Base-by-base conservation (phyloP, 768 basidiomycete genomes). In the Agrocybe praecox region DNA sequence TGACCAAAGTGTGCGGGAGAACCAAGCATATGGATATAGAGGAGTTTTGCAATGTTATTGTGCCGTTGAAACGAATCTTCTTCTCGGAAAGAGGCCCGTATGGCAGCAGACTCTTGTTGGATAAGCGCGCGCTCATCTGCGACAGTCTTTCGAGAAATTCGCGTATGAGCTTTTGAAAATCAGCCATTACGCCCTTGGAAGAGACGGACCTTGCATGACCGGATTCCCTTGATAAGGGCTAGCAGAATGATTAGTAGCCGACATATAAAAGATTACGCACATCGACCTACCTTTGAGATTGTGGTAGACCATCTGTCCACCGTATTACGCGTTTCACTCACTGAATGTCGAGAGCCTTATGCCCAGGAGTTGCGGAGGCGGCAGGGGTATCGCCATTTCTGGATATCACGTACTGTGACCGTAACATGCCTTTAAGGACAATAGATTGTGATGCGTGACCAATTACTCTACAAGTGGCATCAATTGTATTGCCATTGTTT, bases 1-100 rank as follows among this genome's bases (percentile, higher is more conserved):
- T 99, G 97, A 52, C 96, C 97, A 69, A 98, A 99, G 72, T 99
- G 97, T 26, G 97, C 97, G 9, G 95, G 94, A 45, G 96, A 98
- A 54, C 97, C 97, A 36, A 97, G 88, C 95, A 99, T 98, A 71
- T 96, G 93, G 75, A 97, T 97, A 77, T 99, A 98, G 58, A 99
- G 86, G 21, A 98, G 84, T 70, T 98, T 98, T 56, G 96, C 96
- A 69, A 99, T 88, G 74, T 96, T 98, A 80, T 98, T 92, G 72
- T 99, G 92, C 52, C 97, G 88, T 55, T 94, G 84, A 72, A 89
- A 94, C 2, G 94, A 88, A 78, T 98, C 97, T 71, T 98, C 97
- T 72, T 97, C 96, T 57, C 95, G 87, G 76, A 99, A 98, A 0
- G 95, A 94, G 0, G 96, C 95, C 44, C 97, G 87, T 65, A 98